These are phyloP conservation scores for Trichoderma pleuroti DNA, from an alignment of 2,329 filamentous ascomycete species.

Conservation along the genomic window DNA sequence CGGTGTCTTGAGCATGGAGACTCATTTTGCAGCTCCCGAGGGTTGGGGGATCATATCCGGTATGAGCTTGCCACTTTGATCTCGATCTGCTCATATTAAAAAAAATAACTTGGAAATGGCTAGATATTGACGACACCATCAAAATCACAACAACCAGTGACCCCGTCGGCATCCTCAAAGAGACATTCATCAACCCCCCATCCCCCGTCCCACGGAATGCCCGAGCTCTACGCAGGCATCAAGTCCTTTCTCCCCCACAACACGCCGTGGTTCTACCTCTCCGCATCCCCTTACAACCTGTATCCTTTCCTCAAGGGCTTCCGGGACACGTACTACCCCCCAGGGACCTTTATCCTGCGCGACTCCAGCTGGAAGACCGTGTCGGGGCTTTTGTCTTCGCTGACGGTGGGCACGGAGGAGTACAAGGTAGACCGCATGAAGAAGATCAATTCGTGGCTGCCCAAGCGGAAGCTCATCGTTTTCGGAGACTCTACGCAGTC, in stretches of 20 bases:
- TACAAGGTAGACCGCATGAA: slow-evolving; percentile 82
- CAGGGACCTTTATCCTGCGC: slow-evolving; percentile 77
- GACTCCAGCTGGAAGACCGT: slow-evolving; percentile 85
- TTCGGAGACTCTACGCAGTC: slow-evolving; percentile 90
- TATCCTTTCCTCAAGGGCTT: slow-evolving; percentile 83
- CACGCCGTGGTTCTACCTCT: slow-evolving; percentile 88
- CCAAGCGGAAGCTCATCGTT: slow-evolving; percentile 72
- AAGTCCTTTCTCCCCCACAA: slow-evolving; percentile 49
- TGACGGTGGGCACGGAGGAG: slow-evolving; percentile 75
- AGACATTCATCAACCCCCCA: slow-evolving; percentile 77
- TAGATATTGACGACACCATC: slow-evolving; percentile 93
- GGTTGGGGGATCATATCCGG: slow-evolving; percentile 83
- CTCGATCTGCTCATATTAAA: neutral
- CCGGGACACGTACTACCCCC: slow-evolving; percentile 65
- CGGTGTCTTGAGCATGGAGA: slow-evolving; percentile 62
- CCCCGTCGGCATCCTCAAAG: slow-evolving; percentile 73
- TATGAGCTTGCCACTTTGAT: slow-evolving; percentile 30
- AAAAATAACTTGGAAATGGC: neutral
- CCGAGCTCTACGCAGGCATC: slow-evolving; percentile 72
- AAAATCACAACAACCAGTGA: slow-evolving; percentile 83
- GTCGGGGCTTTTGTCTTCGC: slow-evolving; percentile 69
- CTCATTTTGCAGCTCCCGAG: slow-evolving; percentile 68
- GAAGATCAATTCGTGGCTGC: slow-evolving; percentile 76
- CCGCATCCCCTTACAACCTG: slow-evolving; percentile 89
- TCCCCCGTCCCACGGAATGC: slow-evolving; percentile 75